Percentiles rank a stretch among this genome's conserved stretches.
Evolutionary conservation across 169 alveolate genomes (phyloP).

Genomic region (Plasmodium cynomolgi): DNA sequence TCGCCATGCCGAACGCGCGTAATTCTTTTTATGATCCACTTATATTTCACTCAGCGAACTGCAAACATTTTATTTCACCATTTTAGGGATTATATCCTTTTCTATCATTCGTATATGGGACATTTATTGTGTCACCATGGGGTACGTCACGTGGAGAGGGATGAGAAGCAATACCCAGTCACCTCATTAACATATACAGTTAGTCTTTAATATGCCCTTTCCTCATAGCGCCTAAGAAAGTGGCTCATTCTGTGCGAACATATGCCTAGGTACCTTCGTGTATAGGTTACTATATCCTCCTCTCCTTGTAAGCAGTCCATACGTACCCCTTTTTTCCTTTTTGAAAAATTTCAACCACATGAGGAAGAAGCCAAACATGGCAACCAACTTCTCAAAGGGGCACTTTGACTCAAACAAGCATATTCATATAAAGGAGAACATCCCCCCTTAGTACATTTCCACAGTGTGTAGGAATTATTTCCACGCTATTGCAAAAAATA

Average conservation of each 20-base stretch:
- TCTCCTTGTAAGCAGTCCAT: neutral
- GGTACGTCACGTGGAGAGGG: neutral
- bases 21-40: neutral
- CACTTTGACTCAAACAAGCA: neutral
- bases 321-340: neutral
- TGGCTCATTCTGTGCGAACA: neutral
- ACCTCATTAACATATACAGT: neutral
- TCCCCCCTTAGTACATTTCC: neutral
- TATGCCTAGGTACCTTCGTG: neutral
- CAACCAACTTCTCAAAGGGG: neutral
- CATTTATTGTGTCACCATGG: neutral
- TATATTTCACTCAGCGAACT: neutral
- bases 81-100: neutral
- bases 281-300: neutral
- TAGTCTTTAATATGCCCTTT: neutral
- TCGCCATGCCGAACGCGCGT: neutral
- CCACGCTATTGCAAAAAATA: neutral
- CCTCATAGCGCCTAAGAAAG: neutral
- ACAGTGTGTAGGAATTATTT: neutral
- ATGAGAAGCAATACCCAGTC: neutral
- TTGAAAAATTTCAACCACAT: neutral
- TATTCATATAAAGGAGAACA: neutral
- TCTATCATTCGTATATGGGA: neutral
- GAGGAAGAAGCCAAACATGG: neutral
- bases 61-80: neutral